Evolutionary conservation across 2,329 filamentous ascomycete species (phyloP).

Genomic region (Penicillium sp.): DNA sequence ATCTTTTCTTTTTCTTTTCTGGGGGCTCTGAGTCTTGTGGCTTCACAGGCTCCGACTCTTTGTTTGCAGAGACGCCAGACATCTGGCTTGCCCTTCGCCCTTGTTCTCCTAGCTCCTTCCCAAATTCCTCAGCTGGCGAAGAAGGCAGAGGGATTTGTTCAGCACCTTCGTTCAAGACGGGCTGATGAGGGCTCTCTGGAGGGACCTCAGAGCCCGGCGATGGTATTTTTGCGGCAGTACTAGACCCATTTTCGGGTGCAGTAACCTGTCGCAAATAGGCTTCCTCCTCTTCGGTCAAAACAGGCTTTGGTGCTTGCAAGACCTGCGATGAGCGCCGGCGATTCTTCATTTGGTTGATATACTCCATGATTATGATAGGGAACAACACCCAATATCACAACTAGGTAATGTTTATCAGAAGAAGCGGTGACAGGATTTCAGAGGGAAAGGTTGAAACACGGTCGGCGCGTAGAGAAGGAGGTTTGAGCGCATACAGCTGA

Average conservation of each 20-base stretch:
- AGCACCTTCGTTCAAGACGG: constrained; percentile 43
- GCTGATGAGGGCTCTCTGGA: background rate
- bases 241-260: constrained; percentile 33
- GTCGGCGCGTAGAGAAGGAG: constrained; percentile 17
- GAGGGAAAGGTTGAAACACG: constrained; percentile 9
- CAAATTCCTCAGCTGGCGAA: constrained; percentile 47
- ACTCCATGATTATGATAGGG: constrained; percentile 36
- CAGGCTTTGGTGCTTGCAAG: constrained; percentile 37
- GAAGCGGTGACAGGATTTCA: background rate
- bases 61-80: constrained; percentile 13
- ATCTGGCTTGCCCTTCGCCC: constrained; percentile 36
- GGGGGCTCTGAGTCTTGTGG: constrained; percentile 14
- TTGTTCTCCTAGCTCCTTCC: constrained; percentile 31
- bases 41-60: constrained; percentile 18
- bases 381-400: background rate
- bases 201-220: background rate
- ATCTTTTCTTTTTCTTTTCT: constrained; percentile 34
- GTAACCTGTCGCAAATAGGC: constrained; percentile 56
- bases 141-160: constrained; percentile 46
- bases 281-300: constrained; percentile 63
- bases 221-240: background rate
- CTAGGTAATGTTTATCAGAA: background rate
- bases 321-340: constrained; percentile 36
- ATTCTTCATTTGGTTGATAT: constrained; percentile 44
- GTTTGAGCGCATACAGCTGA: constrained; percentile 12